Conservation (phyloP, 495 filamentous ascomycete genomes). For the Mytilinidion resinicola region DNA sequence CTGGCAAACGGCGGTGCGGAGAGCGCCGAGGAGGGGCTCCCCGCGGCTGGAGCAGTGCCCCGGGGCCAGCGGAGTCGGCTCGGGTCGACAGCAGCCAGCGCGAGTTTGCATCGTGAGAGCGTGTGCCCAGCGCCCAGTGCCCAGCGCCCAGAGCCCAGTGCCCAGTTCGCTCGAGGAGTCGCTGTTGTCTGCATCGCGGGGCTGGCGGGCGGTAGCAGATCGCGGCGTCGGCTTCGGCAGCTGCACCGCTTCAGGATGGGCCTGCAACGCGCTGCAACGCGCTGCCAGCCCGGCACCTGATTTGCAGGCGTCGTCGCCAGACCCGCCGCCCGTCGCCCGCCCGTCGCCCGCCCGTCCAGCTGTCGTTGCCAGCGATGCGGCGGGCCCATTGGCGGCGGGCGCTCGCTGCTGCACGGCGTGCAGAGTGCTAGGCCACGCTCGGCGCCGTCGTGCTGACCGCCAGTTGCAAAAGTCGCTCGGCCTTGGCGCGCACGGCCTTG, state of each 20-base stretch:
- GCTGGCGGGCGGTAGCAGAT: neutral
- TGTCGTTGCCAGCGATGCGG: neutral
- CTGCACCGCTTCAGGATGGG: no score
- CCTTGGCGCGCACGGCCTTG: constrained; percentile 3
- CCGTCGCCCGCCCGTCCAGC: no score
- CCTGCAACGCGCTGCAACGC: neutral
- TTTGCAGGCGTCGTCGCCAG: no score
- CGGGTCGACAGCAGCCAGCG: no score
- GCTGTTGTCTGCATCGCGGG: no score
- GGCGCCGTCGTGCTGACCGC: constrained; percentile 19
- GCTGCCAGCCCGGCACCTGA: neutral
- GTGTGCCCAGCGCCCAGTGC: no score
- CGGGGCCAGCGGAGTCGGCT: no score
- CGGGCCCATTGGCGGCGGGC: neutral
- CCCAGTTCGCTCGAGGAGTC: no score
- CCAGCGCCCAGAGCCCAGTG: no score
- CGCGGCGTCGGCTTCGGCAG: no score
- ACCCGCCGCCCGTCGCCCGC: no score
- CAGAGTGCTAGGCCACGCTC: neutral
- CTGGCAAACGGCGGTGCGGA: neutral
- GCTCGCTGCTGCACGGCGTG: constrained; percentile 13
- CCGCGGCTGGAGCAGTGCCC: neutral
- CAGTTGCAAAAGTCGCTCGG: constrained; percentile 2
- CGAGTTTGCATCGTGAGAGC: no score
- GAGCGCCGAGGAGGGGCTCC: neutral